Conservation (phyloP, 2,329 filamentous ascomycete species). For the Fusarium heterosporum region DNA sequence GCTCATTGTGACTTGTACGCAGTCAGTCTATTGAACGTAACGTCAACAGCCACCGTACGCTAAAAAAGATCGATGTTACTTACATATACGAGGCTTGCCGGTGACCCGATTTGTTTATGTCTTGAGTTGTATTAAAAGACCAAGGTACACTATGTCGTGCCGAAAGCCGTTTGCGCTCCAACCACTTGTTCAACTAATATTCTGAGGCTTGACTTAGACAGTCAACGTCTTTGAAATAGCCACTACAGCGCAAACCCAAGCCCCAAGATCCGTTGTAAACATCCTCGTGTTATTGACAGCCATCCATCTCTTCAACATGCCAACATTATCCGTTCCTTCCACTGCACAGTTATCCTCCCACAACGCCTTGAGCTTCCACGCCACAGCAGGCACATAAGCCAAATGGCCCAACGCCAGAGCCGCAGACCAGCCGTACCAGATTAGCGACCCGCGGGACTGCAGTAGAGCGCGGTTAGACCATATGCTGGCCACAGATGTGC, state of each 20-base stretch:
- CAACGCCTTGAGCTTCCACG: slow-evolving; percentile 49
- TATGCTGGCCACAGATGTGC: slow-evolving; percentile 46
- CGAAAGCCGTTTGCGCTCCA: background rate
- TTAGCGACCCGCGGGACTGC: slow-evolving; percentile 39
- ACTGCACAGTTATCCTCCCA: slow-evolving; percentile 42
- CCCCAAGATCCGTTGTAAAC: slow-evolving; percentile 51
- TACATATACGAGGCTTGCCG: slow-evolving; percentile 17
- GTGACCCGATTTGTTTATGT: slow-evolving; percentile 6
- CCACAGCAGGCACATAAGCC: slow-evolving; percentile 51
- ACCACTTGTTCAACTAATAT: background rate
- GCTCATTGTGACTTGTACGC: background rate
- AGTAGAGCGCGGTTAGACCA: slow-evolving; percentile 43
- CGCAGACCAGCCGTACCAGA: slow-evolving; percentile 52
- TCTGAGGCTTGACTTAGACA: too few species aligned
- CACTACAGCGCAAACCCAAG: slow-evolving; percentile 51
- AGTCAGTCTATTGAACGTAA: background rate
- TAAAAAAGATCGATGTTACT: slow-evolving; percentile 4
- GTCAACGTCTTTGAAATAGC: slow-evolving; percentile 47
- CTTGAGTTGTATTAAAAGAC: background rate
- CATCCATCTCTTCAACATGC: slow-evolving; percentile 50
- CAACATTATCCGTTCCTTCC: slow-evolving; percentile 46
- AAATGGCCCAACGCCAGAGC: slow-evolving; percentile 50
- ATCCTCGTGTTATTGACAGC: slow-evolving; percentile 49
- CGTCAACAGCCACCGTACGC: slow-evolving; percentile 7
- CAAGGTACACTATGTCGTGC: background rate